phyloP scores from a whole-genome alignment of 768 basidiomycete species.

The Termitomyces titanicus region DNA sequence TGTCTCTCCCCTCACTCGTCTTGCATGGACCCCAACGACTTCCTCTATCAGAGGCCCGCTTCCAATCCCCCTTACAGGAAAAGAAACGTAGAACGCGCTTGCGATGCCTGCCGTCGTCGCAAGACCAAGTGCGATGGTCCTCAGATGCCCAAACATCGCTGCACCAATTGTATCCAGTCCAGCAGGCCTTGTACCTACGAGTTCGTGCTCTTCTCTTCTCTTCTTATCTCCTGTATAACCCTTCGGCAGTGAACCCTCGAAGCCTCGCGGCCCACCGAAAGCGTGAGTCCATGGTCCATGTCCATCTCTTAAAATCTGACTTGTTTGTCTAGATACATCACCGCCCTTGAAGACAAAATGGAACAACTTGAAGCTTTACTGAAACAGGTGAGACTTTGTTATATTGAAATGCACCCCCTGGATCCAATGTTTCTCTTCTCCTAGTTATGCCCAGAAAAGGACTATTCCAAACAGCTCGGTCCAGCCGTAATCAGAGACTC shows the following conservation, averaged over 20 bases:
- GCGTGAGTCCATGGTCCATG: constrained; percentile 39
- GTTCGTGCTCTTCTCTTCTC: constrained; percentile 29
- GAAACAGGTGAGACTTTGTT: constrained; percentile 36
- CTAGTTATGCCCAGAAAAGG: constrained; percentile 59
- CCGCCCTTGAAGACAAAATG: constrained; percentile 53
- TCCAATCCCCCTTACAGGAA: constrained; percentile 26
- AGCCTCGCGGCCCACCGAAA: constrained; percentile 65
- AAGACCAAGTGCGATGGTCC: constrained; percentile 64
- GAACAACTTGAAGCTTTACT: constrained; percentile 55
- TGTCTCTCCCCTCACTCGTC: constrained; percentile 4
- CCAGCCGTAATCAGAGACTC: constrained; percentile 59
- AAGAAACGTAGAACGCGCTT: constrained; percentile 52
- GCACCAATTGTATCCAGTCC: constrained; percentile 54
- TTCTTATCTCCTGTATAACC: not conserved
- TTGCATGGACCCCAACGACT: constrained; percentile 12
- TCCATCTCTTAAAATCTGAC: not conserved
- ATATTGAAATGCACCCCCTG: no score
- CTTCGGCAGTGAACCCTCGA: constrained; percentile 50
- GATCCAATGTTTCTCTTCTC: not conserved
- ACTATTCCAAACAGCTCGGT: constrained; percentile 62
- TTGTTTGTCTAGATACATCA: constrained; percentile 43
- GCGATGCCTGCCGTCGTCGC: constrained; percentile 54
- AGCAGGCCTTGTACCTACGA: constrained; percentile 57
- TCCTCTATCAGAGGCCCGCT: not conserved
- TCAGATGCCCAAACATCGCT: constrained; percentile 43